phyloP scores from a whole-genome alignment of 164 flowering plant species.

The Platanus orientalis region DNA sequence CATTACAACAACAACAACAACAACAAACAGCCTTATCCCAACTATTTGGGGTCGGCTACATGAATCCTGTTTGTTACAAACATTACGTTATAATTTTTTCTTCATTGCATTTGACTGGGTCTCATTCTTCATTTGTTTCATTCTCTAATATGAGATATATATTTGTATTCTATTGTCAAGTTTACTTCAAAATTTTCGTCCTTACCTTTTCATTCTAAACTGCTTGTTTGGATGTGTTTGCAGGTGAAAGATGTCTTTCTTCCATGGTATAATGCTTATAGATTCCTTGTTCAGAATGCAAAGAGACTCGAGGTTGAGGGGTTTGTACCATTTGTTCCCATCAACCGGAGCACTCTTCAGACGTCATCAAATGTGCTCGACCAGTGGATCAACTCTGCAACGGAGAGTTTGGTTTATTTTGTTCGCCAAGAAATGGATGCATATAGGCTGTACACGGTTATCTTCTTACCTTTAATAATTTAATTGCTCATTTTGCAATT shows the following conservation, averaged over 20 bases:
- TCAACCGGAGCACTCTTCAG: constrained; percentile 45
- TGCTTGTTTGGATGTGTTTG: constrained; percentile 8
- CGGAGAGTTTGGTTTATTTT: constrained; percentile 88
- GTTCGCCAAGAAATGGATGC: constrained; percentile 93
- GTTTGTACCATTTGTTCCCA: constrained; percentile 59
- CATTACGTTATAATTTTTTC: background rate
- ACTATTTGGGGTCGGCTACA: too few species aligned
- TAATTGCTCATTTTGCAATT: background rate
- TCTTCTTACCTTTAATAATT: constrained; percentile 5
- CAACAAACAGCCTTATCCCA: too few species aligned
- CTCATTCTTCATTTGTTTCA: background rate
- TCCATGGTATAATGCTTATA: constrained; percentile 99
- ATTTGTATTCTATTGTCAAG: too few species aligned
- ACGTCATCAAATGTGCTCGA: constrained; percentile 87
- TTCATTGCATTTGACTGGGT: background rate
- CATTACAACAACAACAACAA: too few species aligned
- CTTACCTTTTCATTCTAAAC: background rate
- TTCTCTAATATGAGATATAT: too few species aligned
- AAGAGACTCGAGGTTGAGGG: constrained; percentile 92
- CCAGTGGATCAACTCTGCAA: constrained; percentile 98
- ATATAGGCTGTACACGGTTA: constrained; percentile 87
- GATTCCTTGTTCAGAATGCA: constrained; percentile 95
- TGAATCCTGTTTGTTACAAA: background rate
- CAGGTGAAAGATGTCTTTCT: constrained; percentile 96
- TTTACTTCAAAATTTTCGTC: background rate